These are phyloP conservation scores for Candolleomyces aberdarensis DNA, from an alignment of 768 basidiomycete species.

Conservation along the genomic window DNA sequence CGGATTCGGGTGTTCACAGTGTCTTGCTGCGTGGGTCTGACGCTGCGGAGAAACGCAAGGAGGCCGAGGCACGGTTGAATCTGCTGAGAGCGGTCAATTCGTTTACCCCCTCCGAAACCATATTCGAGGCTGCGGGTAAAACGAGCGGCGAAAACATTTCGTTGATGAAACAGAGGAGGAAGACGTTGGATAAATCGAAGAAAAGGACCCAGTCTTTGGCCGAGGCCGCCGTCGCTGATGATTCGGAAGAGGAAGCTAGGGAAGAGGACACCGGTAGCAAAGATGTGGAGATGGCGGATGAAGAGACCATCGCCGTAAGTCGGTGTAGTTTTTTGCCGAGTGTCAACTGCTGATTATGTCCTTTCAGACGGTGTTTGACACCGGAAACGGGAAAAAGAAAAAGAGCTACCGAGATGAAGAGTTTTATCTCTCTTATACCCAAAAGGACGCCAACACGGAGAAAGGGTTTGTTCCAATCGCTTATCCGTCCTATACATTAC, in stretches of 20 bases:
- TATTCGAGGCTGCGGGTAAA: conserved; percentile 84
- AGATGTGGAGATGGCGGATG: conserved; percentile 70
- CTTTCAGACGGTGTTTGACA: conserved; percentile 64
- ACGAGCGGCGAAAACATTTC: conserved; percentile 59
- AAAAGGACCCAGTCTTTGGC: conserved; percentile 40
- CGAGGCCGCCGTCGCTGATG: conserved; percentile 25
- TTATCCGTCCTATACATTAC: neutral
- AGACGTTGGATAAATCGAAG: conserved; percentile 66
- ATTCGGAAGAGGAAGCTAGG: conserved; percentile 33
- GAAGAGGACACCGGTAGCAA: conserved; percentile 27
- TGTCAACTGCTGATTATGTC: neutral
- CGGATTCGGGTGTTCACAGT: conserved; percentile 70
- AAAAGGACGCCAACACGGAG: conserved; percentile 83
- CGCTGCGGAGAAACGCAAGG: conserved; percentile 31
- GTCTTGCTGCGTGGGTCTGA: conserved; percentile 47
- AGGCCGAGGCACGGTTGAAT: conserved; percentile 56
- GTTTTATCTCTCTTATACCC: conserved; percentile 91
- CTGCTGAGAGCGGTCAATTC: conserved; percentile 74
- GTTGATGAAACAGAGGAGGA: conserved; percentile 87
- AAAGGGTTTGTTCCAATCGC: conserved; percentile 65
- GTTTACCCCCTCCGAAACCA: conserved; percentile 85
- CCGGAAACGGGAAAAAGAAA: conserved; percentile 36
- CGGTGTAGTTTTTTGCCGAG: conserved; percentile 15
- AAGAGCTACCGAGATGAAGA: conserved; percentile 71
- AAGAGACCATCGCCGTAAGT: conserved; percentile 67